Evolutionary conservation across 306 rosid genomes (phyloP).

Genomic region (Argentina anserina): DNA sequence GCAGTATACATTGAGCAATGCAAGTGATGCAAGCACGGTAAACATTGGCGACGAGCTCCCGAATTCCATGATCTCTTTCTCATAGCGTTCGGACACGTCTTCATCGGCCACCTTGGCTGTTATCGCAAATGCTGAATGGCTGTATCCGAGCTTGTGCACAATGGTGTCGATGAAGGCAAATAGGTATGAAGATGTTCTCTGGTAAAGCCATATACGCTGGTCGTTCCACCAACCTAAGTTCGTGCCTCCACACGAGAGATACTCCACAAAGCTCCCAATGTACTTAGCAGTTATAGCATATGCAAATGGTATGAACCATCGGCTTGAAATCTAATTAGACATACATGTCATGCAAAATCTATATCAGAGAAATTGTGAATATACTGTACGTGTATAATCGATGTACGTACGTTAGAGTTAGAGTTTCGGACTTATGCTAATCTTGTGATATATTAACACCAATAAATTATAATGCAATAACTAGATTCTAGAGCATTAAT

Average conservation of each 20-base stretch:
- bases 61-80: constrained; percentile 72
- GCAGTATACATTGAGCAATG: constrained; percentile 51
- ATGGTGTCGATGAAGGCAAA: constrained; percentile 47
- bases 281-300: constrained; percentile 43
- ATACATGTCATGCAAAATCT: too few species aligned
- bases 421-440: too few species aligned
- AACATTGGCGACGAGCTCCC: constrained; percentile 63
- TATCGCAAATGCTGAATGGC: constrained; percentile 39
- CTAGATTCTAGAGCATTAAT: too few species aligned
- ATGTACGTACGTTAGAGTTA: too few species aligned
- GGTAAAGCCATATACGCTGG: constrained; percentile 59
- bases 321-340: constrained; percentile 48
- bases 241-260: constrained; percentile 52
- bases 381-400: too few species aligned
- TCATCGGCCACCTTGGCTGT: constrained; percentile 56
- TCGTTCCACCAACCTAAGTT: constrained; percentile 75
- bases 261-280: constrained; percentile 43
- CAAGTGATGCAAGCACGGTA: constrained; percentile 55
- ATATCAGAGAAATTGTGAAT: too few species aligned
- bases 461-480: too few species aligned
- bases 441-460: too few species aligned
- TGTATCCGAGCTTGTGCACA: constrained; percentile 41
- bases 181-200: constrained; percentile 52
- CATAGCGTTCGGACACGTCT: constrained; percentile 43
- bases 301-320: constrained; percentile 64